Evolutionary conservation across 2,329 filamentous ascomycete genomes (phyloP).

Genomic region (Zymoseptoria passerinii): DNA sequence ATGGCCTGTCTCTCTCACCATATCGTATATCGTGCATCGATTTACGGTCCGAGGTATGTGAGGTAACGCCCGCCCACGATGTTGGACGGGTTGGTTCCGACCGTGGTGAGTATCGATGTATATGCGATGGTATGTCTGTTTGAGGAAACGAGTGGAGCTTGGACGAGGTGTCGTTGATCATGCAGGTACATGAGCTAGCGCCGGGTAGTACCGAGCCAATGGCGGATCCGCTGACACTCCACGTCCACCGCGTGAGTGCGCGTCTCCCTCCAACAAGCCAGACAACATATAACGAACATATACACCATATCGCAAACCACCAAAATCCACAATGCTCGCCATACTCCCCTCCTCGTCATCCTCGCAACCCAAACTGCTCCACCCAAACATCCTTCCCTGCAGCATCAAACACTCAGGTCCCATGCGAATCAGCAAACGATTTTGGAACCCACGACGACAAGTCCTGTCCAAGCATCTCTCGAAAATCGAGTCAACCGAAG

Average conservation of each 20-base stretch:
- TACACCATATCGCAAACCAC: not conserved
- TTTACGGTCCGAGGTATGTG: too few species aligned
- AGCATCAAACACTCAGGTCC: constrained; percentile 70
- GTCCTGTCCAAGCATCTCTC: not conserved
- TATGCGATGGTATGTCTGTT: too few species aligned
- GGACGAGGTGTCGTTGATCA: too few species aligned
- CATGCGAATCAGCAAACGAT: constrained; percentile 53
- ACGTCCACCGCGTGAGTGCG: not conserved
- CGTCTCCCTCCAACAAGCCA: not conserved
- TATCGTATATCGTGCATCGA: too few species aligned
- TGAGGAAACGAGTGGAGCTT: too few species aligned
- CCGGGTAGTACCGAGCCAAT: not conserved
- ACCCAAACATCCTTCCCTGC: constrained; percentile 70
- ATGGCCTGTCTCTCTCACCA: not conserved
- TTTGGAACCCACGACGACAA: constrained; percentile 55
- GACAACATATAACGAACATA: not conserved
- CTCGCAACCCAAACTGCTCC: constrained; percentile 33
- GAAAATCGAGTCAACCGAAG: not conserved
- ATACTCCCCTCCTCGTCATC: constrained; percentile 24
- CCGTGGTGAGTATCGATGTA: too few species aligned
- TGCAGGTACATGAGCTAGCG: not conserved
- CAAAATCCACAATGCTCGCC: constrained; percentile 35
- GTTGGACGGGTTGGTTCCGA: too few species aligned
- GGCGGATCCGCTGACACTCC: not conserved
- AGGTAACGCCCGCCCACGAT: too few species aligned